These are phyloP conservation scores for Schrenkiella parvula DNA, from an alignment of 345 rosid genomes.

Conservation along the genomic window DNA sequence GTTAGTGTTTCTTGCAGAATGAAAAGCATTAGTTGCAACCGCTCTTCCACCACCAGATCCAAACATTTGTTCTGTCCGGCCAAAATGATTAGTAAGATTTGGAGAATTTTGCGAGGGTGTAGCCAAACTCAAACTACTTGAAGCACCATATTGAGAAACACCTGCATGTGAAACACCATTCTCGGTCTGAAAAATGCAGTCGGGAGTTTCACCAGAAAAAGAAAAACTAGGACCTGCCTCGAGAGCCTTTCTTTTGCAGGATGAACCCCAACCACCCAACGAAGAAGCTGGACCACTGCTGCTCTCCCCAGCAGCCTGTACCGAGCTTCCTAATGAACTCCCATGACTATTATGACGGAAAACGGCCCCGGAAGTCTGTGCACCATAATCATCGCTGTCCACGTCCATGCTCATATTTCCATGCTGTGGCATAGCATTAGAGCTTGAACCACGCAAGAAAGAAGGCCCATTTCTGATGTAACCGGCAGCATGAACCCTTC, in stretches of 20 bases:
- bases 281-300: slow-evolving; percentile 54
- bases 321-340: slow-evolving; percentile 57
- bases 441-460: slow-evolving; percentile 51
- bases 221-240: slow-evolving; percentile 73
- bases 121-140: slow-evolving; percentile 60
- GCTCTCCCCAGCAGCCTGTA: slow-evolving; percentile 47
- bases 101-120: slow-evolving; percentile 45
- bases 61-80: slow-evolving; percentile 43
- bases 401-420: slow-evolving; percentile 39
- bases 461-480: slow-evolving; percentile 43
- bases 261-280: slow-evolving; percentile 61
- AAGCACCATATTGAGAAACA: slow-evolving; percentile 42
- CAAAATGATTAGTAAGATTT: slow-evolving; percentile 35
- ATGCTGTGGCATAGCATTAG: slow-evolving; percentile 38
- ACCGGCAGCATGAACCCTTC: slow-evolving; percentile 32
- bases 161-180: slow-evolving; percentile 40
- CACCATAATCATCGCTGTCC: slow-evolving; percentile 34
- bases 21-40: slow-evolving; percentile 39
- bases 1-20: slow-evolving; percentile 46
- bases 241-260: slow-evolving; percentile 89
- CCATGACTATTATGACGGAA: slow-evolving; percentile 39
- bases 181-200: slow-evolving; percentile 47
- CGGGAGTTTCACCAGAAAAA: slow-evolving; percentile 50
- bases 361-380: slow-evolving; percentile 32
- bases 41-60: slow-evolving; percentile 49